Percentiles rank a stretch among this genome's conserved stretches.
These are phyloP conservation scores for Mucor lusitanicus DNA, from an alignment of 371 early-diverging fungal genomes.

Conservation along the genomic window DNA sequence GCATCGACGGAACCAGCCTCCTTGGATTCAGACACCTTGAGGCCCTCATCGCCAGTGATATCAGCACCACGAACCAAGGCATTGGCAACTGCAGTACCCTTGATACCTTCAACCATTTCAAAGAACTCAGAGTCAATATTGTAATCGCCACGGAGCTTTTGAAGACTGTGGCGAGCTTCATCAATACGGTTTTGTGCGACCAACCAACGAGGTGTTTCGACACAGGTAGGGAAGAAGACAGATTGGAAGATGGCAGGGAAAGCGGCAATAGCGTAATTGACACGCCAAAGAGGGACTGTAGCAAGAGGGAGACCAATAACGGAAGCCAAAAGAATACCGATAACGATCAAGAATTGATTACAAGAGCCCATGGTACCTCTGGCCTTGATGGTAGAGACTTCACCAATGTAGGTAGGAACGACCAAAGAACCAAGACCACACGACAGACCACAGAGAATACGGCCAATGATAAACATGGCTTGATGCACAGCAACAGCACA, in stretches of 20 bases:
- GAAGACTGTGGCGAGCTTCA: slow-evolving; percentile 59
- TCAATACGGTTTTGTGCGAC: slow-evolving; percentile 54
- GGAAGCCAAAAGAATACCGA: slow-evolving; percentile 73
- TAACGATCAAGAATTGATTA: slow-evolving; percentile 48
- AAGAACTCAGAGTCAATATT: slow-evolving; percentile 20
- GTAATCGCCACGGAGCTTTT: slow-evolving; percentile 44
- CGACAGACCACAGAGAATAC: slow-evolving; percentile 79
- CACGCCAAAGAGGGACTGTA: slow-evolving; percentile 66
- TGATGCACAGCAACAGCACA: slow-evolving; percentile 55
- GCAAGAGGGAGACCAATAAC: slow-evolving; percentile 62
- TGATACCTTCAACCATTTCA: slow-evolving; percentile 21
- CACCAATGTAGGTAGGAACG: slow-evolving; percentile 81
- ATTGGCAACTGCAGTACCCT: slow-evolving; percentile 1
- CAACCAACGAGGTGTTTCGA: slow-evolving; percentile 78
- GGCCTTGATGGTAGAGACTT: slow-evolving; percentile 69
- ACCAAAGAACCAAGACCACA: slow-evolving; percentile 78
- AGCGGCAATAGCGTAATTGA: slow-evolving; percentile 62
- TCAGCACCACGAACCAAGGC: neutral
- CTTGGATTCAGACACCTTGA: neutral
- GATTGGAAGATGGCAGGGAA: slow-evolving; percentile 71
- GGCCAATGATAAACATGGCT: slow-evolving; percentile 71
- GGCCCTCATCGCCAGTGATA: neutral
- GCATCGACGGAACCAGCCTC: neutral
- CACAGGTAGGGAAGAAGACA: slow-evolving; percentile 63
- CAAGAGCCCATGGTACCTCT: slow-evolving; percentile 66